Evolutionary conservation across 306 rosid genomes (phyloP).

Genomic region (Acacia confusa): DNA sequence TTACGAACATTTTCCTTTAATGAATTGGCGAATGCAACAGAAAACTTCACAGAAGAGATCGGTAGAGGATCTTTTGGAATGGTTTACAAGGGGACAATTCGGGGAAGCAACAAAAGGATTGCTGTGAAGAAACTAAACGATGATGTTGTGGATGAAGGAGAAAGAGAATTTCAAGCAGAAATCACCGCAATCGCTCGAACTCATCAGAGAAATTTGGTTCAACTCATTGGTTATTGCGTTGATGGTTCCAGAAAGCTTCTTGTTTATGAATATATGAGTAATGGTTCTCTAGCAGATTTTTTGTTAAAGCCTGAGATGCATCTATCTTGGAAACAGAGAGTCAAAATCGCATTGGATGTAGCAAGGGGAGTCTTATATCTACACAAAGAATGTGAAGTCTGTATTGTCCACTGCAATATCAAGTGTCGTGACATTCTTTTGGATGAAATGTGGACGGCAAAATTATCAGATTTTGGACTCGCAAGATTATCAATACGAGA

Average conservation of each 20-base stretch:
- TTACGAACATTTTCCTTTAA: constrained; percentile 36
- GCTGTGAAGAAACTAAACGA: constrained; percentile 37
- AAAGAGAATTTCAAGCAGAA: constrained; percentile 40
- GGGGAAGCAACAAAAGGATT: constrained; percentile 21
- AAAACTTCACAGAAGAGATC: constrained; percentile 33
- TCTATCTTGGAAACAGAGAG: constrained; percentile 17
- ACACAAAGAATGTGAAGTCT: background rate
- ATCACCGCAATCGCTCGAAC: constrained; percentile 42
- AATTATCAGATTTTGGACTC: constrained; percentile 25
- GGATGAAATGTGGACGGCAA: constrained; percentile 45
- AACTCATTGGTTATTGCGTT: constrained; percentile 42
- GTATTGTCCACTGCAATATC: constrained; percentile 39
- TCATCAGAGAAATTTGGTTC: constrained; percentile 44
- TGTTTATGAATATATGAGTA: constrained; percentile 45
- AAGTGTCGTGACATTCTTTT: constrained; percentile 41
- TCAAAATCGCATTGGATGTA: background rate
- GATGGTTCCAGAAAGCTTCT: constrained; percentile 39
- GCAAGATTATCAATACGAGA: background rate
- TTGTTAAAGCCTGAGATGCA: constrained; percentile 8
- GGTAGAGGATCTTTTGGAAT: constrained; percentile 42
- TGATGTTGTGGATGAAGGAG: constrained; percentile 28
- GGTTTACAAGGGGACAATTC: constrained; percentile 31
- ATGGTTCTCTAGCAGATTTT: constrained; percentile 42
- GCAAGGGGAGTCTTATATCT: background rate
- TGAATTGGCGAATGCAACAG: constrained; percentile 30